phyloP scores from a whole-genome alignment of 73 alveolate species.

The Durusdinium trenchii region DNA sequence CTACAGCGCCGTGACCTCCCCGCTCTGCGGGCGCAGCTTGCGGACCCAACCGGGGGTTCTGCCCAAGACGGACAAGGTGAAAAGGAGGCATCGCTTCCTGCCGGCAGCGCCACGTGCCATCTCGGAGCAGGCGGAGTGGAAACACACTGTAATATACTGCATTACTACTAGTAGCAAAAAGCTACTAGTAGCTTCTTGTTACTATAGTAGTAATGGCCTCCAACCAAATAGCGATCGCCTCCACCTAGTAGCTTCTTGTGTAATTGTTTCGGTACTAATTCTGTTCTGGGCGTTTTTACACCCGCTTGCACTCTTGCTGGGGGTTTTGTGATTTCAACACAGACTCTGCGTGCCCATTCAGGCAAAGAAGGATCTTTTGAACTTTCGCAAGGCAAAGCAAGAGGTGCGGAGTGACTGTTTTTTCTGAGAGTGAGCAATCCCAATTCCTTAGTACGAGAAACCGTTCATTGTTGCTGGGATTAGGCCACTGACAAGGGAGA shows the following conservation, averaged over 20 bases:
- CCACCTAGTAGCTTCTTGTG: no score
- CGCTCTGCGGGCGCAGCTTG: conserved; percentile 72
- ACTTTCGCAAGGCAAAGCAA: conserved; percentile 47
- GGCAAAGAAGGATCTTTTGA: conserved; percentile 55
- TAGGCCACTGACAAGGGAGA: conserved; percentile 43
- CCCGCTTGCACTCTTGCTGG: not conserved
- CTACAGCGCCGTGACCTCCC: conserved; percentile 40
- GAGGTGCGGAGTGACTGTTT: not conserved
- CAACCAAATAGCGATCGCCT: no score
- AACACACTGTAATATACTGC: not conserved
- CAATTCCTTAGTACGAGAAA: not conserved
- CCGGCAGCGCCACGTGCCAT: conserved; percentile 72
- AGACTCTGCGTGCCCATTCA: not conserved
- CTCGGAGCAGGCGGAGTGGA: conserved; percentile 34
- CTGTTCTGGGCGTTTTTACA: no score
- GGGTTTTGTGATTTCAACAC: not conserved
- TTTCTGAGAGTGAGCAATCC: not conserved
- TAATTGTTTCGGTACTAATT: no score
- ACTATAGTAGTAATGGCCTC: no score
- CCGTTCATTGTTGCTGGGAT: not conserved
- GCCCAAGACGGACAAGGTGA: conserved; percentile 76
- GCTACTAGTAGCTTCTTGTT: no score
- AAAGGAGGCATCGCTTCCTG: conserved; percentile 57
- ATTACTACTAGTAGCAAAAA: no score
- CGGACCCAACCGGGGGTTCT: conserved; percentile 81